phyloP scores from a whole-genome alignment of 2,329 filamentous ascomycete species.

The Hymenoscyphus fructigenus region DNA sequence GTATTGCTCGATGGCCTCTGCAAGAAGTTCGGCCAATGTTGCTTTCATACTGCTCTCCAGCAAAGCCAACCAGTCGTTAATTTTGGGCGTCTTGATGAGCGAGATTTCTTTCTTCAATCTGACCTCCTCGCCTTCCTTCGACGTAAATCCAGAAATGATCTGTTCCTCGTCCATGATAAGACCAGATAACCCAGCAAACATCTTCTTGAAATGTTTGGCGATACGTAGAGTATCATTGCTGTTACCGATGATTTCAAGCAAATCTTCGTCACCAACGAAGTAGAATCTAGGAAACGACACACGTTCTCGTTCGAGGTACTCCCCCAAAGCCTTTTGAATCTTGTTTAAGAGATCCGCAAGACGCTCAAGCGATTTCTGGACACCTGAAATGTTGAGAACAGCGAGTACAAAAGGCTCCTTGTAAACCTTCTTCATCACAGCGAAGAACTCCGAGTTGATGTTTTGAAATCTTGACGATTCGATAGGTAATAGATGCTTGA shows the following conservation, averaged over 20 bases:
- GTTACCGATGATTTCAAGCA: constrained; percentile 98
- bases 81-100: constrained; percentile 87
- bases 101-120: constrained; percentile 88
- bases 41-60: constrained; percentile 92
- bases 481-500: constrained; percentile 94
- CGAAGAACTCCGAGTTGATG: constrained; percentile 97
- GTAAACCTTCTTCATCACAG: constrained; percentile 99
- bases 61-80: constrained; percentile 98
- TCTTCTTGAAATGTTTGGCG: constrained; percentile 99
- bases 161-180: constrained; percentile 88
- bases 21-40: constrained; percentile 85
- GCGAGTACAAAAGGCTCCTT: constrained; percentile 95
- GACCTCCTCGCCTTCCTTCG: constrained; percentile 91
- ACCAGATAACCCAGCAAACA: constrained; percentile 96
- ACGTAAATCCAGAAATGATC: constrained; percentile 87
- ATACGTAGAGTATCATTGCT: constrained; percentile 96
- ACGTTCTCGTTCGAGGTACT: constrained; percentile 96
- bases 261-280: constrained; percentile 97
- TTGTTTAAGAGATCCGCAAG: constrained; percentile 97
- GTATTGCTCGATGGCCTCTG: constrained; percentile 82
- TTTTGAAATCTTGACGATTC: constrained; percentile 98
- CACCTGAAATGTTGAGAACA: constrained; percentile 90
- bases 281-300: constrained; percentile 98
- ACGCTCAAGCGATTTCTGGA: constrained; percentile 93
- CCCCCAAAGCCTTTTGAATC: constrained; percentile 97